Conservation (phyloP, 805 yeast species). For the Lachancea sp. region DNA sequence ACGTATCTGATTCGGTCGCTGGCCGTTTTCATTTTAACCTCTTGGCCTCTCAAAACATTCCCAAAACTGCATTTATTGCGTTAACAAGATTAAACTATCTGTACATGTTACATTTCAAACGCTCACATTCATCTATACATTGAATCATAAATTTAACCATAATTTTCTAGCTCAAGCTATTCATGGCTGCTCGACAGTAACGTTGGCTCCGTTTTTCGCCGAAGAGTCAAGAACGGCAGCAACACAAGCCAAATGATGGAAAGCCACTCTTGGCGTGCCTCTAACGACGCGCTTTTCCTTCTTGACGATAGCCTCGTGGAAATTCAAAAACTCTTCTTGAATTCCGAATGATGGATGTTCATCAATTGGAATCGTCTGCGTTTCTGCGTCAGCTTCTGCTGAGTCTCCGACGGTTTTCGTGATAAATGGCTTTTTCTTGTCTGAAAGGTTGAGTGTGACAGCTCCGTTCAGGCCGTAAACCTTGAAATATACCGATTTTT, state of each 20-base stretch:
- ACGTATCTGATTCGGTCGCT: no score
- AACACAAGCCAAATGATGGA: slow-evolving; percentile 88
- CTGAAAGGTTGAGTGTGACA: slow-evolving; percentile 56
- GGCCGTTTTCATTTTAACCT: no score
- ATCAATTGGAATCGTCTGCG: slow-evolving; percentile 33
- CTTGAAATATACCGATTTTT: slow-evolving; percentile 57
- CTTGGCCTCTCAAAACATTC: no score
- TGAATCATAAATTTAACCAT: not conserved
- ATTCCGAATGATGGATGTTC: slow-evolving; percentile 50
- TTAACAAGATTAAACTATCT: no score
- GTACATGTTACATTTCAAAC: no score
- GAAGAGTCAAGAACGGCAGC: slow-evolving; percentile 80
- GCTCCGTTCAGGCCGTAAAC: slow-evolving; percentile 81
- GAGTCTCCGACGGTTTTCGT: slow-evolving; percentile 30
- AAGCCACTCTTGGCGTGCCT: slow-evolving; percentile 69
- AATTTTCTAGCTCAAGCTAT: not conserved
- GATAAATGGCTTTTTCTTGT: slow-evolving; percentile 34
- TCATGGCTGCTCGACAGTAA: slow-evolving; percentile 36
- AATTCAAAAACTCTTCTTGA: slow-evolving; percentile 47
- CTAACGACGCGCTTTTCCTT: slow-evolving; percentile 53
- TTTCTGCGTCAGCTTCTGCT: slow-evolving; percentile 24
- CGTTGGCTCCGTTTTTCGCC: slow-evolving; percentile 43
- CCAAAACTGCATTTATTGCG: no score
- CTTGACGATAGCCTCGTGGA: slow-evolving; percentile 51
- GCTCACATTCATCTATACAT: not conserved